phyloP scores from a whole-genome alignment of 768 basidiomycete genomes.

The Pulveroboletus sp. region DNA sequence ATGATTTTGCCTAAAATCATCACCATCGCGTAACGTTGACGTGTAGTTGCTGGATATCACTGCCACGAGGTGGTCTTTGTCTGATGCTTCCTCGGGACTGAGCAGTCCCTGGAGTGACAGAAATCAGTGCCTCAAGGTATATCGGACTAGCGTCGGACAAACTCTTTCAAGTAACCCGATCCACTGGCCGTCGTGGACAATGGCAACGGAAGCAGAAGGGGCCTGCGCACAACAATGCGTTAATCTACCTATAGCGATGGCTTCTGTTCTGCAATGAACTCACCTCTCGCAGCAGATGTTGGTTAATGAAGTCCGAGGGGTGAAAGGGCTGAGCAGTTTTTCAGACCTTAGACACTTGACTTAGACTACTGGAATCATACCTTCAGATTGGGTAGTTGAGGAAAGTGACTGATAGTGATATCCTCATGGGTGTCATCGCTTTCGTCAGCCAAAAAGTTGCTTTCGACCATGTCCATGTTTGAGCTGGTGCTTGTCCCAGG shows the following conservation, averaged over 20 bases:
- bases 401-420: neutral
- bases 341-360: neutral
- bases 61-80: neutral
- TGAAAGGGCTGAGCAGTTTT: constrained; percentile 1
- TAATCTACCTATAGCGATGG: neutral
- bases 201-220: constrained; percentile 5
- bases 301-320: constrained; percentile 10
- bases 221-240: neutral
- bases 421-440: neutral
- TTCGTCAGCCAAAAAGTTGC: neutral
- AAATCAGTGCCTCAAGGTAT: neutral
- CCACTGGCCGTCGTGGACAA: constrained; percentile 12
- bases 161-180: constrained; percentile 1
- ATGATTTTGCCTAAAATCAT: too few relatives aligned
- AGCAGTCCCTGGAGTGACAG: neutral
- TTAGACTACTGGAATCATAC: neutral
- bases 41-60: neutral
- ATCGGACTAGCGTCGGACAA: neutral
- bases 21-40: neutral
- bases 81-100: neutral
- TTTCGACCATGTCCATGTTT: neutral
- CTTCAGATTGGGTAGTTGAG: neutral
- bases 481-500: neutral
- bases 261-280: neutral
- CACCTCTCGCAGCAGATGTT: constrained; percentile 5